Evolutionary conservation across 2,329 filamentous ascomycete genomes (phyloP).

Genomic region (Sclerotiophoma versabilis): DNA sequence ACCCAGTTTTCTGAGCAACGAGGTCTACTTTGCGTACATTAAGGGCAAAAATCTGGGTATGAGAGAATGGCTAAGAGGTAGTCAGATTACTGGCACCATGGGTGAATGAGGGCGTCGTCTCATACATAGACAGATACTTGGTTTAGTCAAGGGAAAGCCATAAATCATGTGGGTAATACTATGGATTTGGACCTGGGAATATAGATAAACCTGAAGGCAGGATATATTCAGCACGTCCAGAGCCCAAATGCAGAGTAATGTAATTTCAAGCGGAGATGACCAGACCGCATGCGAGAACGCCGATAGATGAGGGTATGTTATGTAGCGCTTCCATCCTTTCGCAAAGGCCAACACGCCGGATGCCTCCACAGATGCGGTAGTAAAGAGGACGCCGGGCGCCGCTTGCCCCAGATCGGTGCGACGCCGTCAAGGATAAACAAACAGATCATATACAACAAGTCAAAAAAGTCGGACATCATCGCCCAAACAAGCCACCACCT

Average conservation of each 20-base stretch:
- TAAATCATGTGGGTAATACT: no score
- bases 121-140: no score
- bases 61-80: no score
- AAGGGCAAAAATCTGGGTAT: no score
- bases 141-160: no score
- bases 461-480: slow-evolving; percentile 23
- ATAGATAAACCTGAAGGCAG: background rate
- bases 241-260: background rate
- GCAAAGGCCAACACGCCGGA: slow-evolving; percentile 4
- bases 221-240: background rate
- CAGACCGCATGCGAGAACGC: slow-evolving; percentile 17
- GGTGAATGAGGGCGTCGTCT: no score
- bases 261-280: slow-evolving; percentile 1
- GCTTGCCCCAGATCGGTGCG: no score
- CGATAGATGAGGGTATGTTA: slow-evolving; percentile 18
- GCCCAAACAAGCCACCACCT: slow-evolving; percentile 42
- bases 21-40: no score
- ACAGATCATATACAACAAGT: slow-evolving; percentile 8
- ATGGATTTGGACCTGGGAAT: no score
- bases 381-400: slow-evolving; percentile 1
- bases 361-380: slow-evolving; percentile 2
- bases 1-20: no score
- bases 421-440: slow-evolving; percentile 1
- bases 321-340: slow-evolving; percentile 11
- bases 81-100: no score